Evolutionary conservation across 2,329 filamentous ascomycete genomes (phyloP).

Genomic region (Penicillium sp.): DNA sequence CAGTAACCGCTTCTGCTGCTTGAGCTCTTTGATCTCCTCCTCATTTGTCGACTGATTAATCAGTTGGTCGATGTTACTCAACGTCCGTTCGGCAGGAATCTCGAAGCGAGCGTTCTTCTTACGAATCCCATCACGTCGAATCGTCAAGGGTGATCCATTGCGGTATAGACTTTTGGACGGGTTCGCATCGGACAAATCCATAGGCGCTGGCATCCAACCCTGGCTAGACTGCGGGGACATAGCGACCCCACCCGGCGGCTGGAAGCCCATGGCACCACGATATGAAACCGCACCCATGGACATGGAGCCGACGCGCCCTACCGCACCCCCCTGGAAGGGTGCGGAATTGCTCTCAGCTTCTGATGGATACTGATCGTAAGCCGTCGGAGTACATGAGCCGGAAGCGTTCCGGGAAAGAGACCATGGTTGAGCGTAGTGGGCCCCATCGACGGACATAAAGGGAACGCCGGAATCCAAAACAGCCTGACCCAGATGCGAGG

Average conservation of each 20-base stretch:
- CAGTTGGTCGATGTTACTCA: slow-evolving; percentile 91
- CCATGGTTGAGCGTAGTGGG: slow-evolving; percentile 57
- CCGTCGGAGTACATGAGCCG: slow-evolving; percentile 72
- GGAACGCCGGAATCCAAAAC: slow-evolving; percentile 56
- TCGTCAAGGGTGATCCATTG: slow-evolving; percentile 69
- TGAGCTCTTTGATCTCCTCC: slow-evolving; percentile 93
- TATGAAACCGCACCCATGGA: slow-evolving; percentile 42
- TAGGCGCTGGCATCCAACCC: slow-evolving; percentile 53
- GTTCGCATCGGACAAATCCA: slow-evolving; percentile 50
- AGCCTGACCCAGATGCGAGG: slow-evolving; percentile 46
- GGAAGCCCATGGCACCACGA: slow-evolving; percentile 52
- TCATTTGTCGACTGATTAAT: slow-evolving; percentile 80
- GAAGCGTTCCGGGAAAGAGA: slow-evolving; percentile 61
- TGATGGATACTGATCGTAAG: slow-evolving; percentile 63
- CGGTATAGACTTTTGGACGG: slow-evolving; percentile 56
- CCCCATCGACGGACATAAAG: slow-evolving; percentile 62
- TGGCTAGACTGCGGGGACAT: slow-evolving; percentile 64
- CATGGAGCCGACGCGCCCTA: slow-evolving; percentile 42
- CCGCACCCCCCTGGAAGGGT: slow-evolving; percentile 44
- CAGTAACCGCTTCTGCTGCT: slow-evolving; percentile 93
- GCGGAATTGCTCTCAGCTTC: slow-evolving; percentile 51
- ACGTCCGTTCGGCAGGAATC: slow-evolving; percentile 88
- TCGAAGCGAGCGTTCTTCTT: slow-evolving; percentile 99
- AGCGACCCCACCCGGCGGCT: slow-evolving; percentile 50
- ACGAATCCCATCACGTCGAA: slow-evolving; percentile 81